Percentiles rank a stretch among this genome's conserved stretches.
These are phyloP conservation scores for Plasmodium malariae DNA, from an alignment of 169 alveolate species.

Conservation along the genomic window DNA sequence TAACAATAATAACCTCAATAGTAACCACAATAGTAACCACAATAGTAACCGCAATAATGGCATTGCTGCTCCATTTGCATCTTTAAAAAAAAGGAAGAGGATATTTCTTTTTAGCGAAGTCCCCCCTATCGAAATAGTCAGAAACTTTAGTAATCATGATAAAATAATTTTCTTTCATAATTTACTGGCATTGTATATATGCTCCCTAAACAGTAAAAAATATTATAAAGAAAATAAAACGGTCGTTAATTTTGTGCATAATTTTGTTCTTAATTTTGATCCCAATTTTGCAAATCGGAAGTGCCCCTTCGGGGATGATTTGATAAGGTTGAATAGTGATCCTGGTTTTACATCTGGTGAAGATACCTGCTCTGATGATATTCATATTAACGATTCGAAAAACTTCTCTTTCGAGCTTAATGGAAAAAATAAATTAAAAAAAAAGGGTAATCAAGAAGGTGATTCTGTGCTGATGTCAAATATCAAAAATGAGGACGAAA, in stretches of 20 bases:
- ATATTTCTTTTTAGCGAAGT: slow-evolving; percentile 2
- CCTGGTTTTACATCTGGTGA: no score
- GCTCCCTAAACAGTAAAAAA: slow-evolving; percentile 15
- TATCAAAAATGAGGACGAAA: neutral
- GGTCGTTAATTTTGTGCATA: slow-evolving; percentile 38
- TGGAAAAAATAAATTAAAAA: neutral
- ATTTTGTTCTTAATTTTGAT: slow-evolving; percentile 28
- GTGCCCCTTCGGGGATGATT: neutral
- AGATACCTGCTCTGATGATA: no score
- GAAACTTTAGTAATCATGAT: slow-evolving; percentile 52
- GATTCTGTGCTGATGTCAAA: neutral
- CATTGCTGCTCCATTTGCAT: neutral
- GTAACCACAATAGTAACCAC: neutral
- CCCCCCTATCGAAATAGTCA: slow-evolving; percentile 3
- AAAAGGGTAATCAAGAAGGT: neutral
- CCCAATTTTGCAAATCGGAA: neutral
- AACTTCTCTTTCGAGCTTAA: neutral
- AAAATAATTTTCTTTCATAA: slow-evolving; percentile 53
- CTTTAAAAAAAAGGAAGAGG: neutral
- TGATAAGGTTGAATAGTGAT: no score
- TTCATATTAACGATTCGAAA: neutral
- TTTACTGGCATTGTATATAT: slow-evolving; percentile 6
- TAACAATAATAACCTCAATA: no score
- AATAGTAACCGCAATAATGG: no score
- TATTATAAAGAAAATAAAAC: slow-evolving; percentile 26